Evolutionary conservation across 2,329 filamentous ascomycete species (phyloP), one percentile per base, ranked within the genome.

Genomic region (Arthrobotrys sphaeroides): DNA sequence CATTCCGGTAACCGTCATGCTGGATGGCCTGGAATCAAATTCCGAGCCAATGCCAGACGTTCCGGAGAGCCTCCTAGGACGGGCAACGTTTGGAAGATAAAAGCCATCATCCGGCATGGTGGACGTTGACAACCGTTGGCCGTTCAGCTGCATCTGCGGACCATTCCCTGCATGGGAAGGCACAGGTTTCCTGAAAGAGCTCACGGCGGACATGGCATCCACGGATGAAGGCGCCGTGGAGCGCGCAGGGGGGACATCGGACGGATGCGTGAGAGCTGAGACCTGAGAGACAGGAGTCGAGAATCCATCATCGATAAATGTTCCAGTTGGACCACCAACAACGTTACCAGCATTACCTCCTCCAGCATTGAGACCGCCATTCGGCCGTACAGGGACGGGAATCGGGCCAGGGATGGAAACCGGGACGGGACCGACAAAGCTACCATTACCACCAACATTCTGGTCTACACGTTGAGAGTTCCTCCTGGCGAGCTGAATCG

Each of bases 221-320:
- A 75, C 64, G 5, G 72, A 75, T 4, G 72, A 75, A 28, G 72
- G 72, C 9, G 72, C 72, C n/a, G 72, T 75, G 10, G 72, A 75
- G 13, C 64, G 64, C 7, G 72, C 64, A 53, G 64, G 64, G 33
- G 64, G 64, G 24, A 64, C 64, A 49, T 68, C 57, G 3, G 72
- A 75, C 9, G 72, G 72, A 31, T 69, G 72, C 9, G 72, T 75
- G 22, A 75, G 36, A 9, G 49, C 64, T 7, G 72, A 75, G n/a
- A 69, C 31, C 57, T 75, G 72, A 6, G 72, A 75, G 26, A 75
- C 72, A 59, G 72, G 72, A 24, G 72, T 75, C 7, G 72, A 75
- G 43, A 75, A 59, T 2, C 72, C 72, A 53, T 75, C 72, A 24
- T 68, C 49, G 45, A 57, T 38, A 12, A 28, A 43, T 12, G 13